phyloP scores from a whole-genome alignment of 2,329 filamentous ascomycete genomes.

The Phialophora expanda region DNA sequence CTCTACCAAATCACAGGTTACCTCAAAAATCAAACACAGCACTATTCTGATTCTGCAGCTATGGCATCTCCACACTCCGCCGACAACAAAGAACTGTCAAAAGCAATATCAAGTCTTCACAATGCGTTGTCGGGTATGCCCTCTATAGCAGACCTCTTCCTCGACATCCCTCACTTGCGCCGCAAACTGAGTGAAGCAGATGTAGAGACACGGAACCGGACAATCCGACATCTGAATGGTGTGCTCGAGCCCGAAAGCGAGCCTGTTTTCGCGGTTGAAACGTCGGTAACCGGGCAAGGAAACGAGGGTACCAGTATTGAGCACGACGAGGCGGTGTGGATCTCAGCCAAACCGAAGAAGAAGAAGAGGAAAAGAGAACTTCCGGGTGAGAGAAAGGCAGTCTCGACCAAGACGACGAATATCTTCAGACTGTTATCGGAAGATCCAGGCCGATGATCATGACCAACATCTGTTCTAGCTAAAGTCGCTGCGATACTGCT shows the following conservation, averaged over 20 bases:
- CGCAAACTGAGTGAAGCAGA: conserved; percentile 2
- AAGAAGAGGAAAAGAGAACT: conserved; percentile 21
- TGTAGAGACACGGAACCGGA: conserved; percentile 11
- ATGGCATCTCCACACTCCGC: neutral
- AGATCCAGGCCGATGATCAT: conserved; percentile 4
- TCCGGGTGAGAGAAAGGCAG: neutral
- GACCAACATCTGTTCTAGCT: neutral
- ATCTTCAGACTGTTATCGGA: conserved; percentile 22
- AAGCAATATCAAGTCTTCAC: neutral
- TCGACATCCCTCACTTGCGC: conserved; percentile 29
- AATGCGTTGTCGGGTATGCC: conserved; percentile 24
- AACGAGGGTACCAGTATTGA: neutral
- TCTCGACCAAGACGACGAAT: conserved; percentile 14
- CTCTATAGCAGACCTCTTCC: conserved; percentile 31
- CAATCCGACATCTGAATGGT: neutral
- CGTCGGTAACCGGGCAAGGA: neutral
- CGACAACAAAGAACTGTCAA: neutral
- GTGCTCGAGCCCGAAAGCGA: neutral
- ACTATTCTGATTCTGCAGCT: neutral
- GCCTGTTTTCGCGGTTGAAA: neutral
- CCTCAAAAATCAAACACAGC: neutral
- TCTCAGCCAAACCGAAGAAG: conserved; percentile 11
- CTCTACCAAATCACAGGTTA: conserved; percentile 51
- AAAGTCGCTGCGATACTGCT: neutral
- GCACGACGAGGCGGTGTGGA: conserved; percentile 9